Percentiles rank a stretch among this genome's conserved stretches.
phyloP scores from a whole-genome alignment of 2,329 filamentous ascomycete species.

The Botrytis cinerea region DNA sequence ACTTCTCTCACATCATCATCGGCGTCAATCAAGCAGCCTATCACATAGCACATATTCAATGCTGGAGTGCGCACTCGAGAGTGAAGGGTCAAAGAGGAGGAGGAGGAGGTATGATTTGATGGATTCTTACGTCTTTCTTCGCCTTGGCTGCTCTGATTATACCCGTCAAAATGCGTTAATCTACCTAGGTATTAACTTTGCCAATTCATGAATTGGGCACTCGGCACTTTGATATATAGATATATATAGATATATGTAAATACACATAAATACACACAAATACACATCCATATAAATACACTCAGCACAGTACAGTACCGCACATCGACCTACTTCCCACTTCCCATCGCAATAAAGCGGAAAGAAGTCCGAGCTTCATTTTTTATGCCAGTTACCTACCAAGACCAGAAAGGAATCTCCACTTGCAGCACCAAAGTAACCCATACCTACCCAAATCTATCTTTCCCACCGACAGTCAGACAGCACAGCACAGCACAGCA shows the following conservation, averaged over 20 bases:
- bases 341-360: slow-evolving; percentile 12
- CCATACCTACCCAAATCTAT: slow-evolving; percentile 23
- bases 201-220: accelerated
- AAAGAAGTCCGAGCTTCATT: slow-evolving; percentile 34
- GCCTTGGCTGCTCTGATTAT: not conserved
- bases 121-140: not conserved
- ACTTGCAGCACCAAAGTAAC: slow-evolving; percentile 16
- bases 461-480: slow-evolving; percentile 26
- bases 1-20: not conserved
- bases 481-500: slow-evolving; percentile 19
- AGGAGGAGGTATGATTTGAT: not conserved
- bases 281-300: too few species aligned
- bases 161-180: not conserved
- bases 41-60: too few species aligned
- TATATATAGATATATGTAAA: too few species aligned
- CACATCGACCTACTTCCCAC: too few species aligned
- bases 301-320: too few species aligned
- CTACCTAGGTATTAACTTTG: not conserved
- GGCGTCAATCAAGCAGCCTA: not conserved
- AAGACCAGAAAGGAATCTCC: slow-evolving; percentile 30
- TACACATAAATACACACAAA: not conserved
- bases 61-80: too few species aligned
- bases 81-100: not conserved
- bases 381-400: slow-evolving; percentile 2
- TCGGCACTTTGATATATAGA: too few species aligned